Conservation (phyloP, 768 basidiomycete species). For the Tylopilus sp. region DNA sequence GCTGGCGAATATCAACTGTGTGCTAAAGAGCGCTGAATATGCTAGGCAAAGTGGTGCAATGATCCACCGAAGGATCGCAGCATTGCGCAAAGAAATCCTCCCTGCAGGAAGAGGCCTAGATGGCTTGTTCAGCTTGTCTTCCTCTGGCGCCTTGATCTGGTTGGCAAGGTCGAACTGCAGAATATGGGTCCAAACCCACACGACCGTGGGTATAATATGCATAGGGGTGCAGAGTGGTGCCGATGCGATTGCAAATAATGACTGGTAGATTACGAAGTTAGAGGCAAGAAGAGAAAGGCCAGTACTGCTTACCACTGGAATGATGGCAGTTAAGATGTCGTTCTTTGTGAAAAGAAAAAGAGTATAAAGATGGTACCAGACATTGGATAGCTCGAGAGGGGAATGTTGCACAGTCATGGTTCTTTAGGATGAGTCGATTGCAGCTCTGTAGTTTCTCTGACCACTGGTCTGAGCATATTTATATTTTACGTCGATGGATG, state of each 20-base stretch:
- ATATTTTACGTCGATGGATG: neutral
- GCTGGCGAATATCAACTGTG: slow-evolving; percentile 32
- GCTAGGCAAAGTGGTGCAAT: slow-evolving; percentile 35
- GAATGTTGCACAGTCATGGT: slow-evolving; percentile 19
- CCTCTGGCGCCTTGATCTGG: slow-evolving; percentile 39
- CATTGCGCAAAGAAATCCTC: slow-evolving; percentile 35
- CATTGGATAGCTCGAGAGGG: neutral
- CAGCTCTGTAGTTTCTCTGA: neutral
- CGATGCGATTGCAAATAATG: slow-evolving; percentile 31
- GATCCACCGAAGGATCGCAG: slow-evolving; percentile 37
- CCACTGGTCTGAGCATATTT: neutral
- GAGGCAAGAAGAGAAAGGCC: neutral
- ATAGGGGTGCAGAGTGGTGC: slow-evolving; percentile 29
- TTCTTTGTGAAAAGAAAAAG: slow-evolving; percentile 43
- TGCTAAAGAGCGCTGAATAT: slow-evolving; percentile 33
- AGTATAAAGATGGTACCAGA: slow-evolving; percentile 23
- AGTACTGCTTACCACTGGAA: slow-evolving; percentile 40
- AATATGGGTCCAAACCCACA: slow-evolving; percentile 47
- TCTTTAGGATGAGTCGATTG: neutral
- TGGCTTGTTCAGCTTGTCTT: slow-evolving; percentile 45
- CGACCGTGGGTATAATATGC: slow-evolving; percentile 26
- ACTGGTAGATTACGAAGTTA: slow-evolving; percentile 19
- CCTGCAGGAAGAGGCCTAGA: slow-evolving; percentile 44
- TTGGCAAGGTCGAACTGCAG: slow-evolving; percentile 44
- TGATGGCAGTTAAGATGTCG: slow-evolving; percentile 43